Conservation (phyloP, 75 land plant species). For the Selaginella moellendorffii region DNA sequence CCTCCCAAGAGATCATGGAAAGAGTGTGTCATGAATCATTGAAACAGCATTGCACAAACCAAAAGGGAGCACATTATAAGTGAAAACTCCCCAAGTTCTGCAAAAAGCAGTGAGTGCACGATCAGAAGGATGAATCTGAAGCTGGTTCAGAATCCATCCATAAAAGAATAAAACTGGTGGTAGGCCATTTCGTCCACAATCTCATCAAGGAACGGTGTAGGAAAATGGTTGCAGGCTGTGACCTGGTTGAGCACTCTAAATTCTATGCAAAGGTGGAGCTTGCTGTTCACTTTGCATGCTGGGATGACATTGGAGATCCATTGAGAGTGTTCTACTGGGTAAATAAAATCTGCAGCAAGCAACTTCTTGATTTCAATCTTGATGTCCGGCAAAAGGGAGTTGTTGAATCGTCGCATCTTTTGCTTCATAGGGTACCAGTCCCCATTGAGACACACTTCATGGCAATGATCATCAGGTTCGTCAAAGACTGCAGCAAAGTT, state of each 20-base stretch:
- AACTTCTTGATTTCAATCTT: too few species aligned
- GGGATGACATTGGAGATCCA: too few species aligned
- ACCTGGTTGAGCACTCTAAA: background rate
- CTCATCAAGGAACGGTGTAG: constrained; percentile 14
- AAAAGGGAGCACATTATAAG: constrained; percentile 4
- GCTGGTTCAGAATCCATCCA: constrained; percentile 8
- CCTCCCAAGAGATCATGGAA: background rate
- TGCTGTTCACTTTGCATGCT: too few species aligned
- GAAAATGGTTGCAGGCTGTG: background rate
- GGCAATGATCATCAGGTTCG: too few species aligned
- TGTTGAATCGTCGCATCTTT: too few species aligned
- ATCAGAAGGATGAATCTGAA: background rate
- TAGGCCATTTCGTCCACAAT: constrained; percentile 6
- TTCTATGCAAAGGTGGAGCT: constrained; percentile 7
- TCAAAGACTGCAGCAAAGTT: too few species aligned
- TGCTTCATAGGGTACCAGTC: too few species aligned
- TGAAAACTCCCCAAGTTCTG: constrained; percentile 3
- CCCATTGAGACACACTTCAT: too few species aligned
- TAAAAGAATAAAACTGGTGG: constrained; percentile 4
- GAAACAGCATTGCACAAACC: constrained; percentile 15
- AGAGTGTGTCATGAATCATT: background rate
- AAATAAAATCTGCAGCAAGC: too few species aligned
- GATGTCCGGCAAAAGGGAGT: too few species aligned
- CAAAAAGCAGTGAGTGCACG: background rate
- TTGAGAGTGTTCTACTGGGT: too few species aligned